Percentiles rank a stretch among this genome's conserved stretches.
These are phyloP conservation scores for Aspergillus sp. DNA, from an alignment of 2,329 filamentous ascomycete genomes.

Conservation along the genomic window DNA sequence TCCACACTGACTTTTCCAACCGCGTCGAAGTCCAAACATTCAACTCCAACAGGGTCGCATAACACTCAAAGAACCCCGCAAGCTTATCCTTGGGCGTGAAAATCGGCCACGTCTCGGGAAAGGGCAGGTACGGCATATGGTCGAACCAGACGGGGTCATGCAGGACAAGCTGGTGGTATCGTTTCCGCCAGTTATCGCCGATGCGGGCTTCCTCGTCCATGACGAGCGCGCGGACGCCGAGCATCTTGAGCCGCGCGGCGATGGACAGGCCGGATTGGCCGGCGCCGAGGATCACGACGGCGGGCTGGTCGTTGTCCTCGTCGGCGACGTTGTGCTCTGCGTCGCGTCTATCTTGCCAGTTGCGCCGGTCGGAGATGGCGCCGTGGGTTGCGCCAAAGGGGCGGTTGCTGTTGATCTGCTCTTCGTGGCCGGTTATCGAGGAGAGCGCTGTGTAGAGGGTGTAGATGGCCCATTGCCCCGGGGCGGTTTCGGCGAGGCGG, in stretches of 20 bases:
- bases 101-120: constrained; percentile 68
- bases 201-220: constrained; percentile 63
- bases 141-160: constrained; percentile 67
- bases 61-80: constrained; percentile 69
- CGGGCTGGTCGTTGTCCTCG: constrained; percentile 56
- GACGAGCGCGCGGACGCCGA: constrained; percentile 60
- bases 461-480: constrained; percentile 63
- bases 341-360: constrained; percentile 63
- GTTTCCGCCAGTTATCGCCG: constrained; percentile 67
- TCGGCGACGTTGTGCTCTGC: constrained; percentile 51
- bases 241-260: constrained; percentile 64
- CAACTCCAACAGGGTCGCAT: constrained; percentile 67
- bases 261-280: constrained; percentile 64
- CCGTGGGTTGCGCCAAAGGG: constrained; percentile 63
- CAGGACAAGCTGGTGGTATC: constrained; percentile 68
- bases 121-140: constrained; percentile 65
- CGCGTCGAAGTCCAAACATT: constrained; percentile 67
- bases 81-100: constrained; percentile 76
- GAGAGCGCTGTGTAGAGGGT: constrained; percentile 65
- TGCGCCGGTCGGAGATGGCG: constrained; percentile 56
- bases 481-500: constrained; percentile 50
- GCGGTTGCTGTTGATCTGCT: constrained; percentile 53
- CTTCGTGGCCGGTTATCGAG: constrained; percentile 60
- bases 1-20: constrained; percentile 55
- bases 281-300: constrained; percentile 67